Evolutionary conservation across 2,329 filamentous ascomycete genomes (phyloP), one percentile per base, ranked within the genome.

Genomic region (Neofusicoccum umdonicola): DNA sequence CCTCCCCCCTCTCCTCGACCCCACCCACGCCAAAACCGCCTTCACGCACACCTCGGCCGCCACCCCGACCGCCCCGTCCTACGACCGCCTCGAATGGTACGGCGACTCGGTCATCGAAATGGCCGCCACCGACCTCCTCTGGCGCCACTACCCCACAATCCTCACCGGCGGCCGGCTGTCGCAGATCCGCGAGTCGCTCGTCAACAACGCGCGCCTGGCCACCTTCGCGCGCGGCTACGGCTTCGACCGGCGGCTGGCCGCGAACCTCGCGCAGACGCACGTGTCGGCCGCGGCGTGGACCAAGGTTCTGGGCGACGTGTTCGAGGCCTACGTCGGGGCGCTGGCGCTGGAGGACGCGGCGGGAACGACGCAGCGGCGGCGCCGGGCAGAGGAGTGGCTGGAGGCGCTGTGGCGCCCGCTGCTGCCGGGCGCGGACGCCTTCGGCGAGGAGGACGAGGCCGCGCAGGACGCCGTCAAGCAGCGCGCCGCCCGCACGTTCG

Each of bases 251-350:
- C 85, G 83, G 37, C 41, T 60, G 9, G 12, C 27, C 1, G 6
- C 27, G 27, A 31, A 31, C 6, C 27, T 31, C 4, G 27, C 27
- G 27, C 27, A 31, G 27, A 7, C 27, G 27, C 27, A 17, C 39
- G 12, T 58, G 7, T 6, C 17, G n/a, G 13, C 27, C 72, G 73
- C 13, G 63, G 37, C 62, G 11, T 78, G 61, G 72, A 84, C 81
- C 13, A 97, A 97, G 76, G 87, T 92, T 9, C 83, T 90, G 64
- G 93, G 89, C 8, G 94, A 98, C 73, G 84, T 97, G 17, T 96
- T 97, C 71, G 94, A 98, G 75, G 90, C 94, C 0, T 97, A 96
- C 70, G 86, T 96, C 15, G 93, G 90, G 8, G 93, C 90, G 3
- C 78, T 93, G 5, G 84, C 96, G 7, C 37, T 54, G 8, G 61